These are phyloP conservation scores for Rhazya stricta DNA, from an alignment of 257 asterid species.

Conservation along the genomic window DNA sequence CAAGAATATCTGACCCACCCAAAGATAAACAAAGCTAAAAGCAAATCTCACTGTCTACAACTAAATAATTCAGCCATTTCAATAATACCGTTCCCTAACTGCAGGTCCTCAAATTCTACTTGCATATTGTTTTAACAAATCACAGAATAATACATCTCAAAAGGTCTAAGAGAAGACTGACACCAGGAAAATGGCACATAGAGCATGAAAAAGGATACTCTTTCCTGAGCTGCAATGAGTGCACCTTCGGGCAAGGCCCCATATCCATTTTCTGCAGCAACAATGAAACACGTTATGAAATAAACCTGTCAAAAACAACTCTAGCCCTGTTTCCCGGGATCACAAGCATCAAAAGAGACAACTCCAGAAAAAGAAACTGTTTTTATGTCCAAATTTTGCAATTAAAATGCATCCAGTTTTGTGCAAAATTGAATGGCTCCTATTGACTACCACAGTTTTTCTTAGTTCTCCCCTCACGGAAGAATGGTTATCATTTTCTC, in stretches of 20 bases:
- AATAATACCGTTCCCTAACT: not conserved
- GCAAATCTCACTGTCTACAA: not conserved
- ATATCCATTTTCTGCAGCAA: constrained; percentile 81
- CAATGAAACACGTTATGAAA: not conserved
- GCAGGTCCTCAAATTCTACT: not conserved
- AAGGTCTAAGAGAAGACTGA: not conserved
- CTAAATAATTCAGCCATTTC: not conserved
- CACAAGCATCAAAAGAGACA: not conserved
- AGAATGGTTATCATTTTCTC: not conserved
- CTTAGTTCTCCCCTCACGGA: not conserved
- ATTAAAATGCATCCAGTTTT: not conserved
- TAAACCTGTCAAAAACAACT: not conserved
- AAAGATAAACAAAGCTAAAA: not conserved
- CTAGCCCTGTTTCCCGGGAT: not conserved
- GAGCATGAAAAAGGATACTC: constrained; percentile 64
- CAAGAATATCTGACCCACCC: too few relatives aligned
- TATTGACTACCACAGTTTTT: not conserved
- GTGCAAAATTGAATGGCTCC: not conserved
- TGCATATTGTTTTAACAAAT: not conserved
- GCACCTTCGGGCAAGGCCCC: constrained; percentile 96
- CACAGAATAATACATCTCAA: not conserved
- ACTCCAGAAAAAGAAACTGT: not conserved
- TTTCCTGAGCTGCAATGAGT: constrained; percentile 83
- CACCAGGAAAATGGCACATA: not conserved
- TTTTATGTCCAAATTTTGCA: not conserved